phyloP scores from a whole-genome alignment of 2,329 filamentous ascomycete species.

The Talaromyces albobiverticillius region DNA sequence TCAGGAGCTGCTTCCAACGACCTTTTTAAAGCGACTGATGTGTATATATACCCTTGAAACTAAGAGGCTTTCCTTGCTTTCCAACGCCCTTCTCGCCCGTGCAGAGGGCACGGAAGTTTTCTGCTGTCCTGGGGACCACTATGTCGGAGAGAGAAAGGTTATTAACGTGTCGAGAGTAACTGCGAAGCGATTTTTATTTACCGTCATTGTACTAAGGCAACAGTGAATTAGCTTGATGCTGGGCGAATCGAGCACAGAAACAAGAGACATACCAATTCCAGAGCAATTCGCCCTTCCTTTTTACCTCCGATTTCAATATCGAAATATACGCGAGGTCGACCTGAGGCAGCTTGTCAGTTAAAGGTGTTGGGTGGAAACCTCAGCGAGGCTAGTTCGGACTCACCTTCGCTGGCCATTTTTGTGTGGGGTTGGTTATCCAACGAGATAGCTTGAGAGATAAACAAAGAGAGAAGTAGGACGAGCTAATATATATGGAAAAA shows the following conservation, averaged over 20 bases:
- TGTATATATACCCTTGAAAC: slow-evolving; percentile 68
- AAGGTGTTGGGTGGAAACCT: background rate
- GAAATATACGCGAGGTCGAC: slow-evolving; percentile 83
- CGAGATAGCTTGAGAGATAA: background rate
- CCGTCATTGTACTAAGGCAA: slow-evolving; percentile 47
- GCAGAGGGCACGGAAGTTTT: slow-evolving; percentile 93
- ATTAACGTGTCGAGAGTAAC: background rate
- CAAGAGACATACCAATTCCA: slow-evolving; percentile 68
- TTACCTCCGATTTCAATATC: slow-evolving; percentile 79
- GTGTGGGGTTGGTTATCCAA: background rate
- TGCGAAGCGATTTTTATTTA: slow-evolving; percentile 24
- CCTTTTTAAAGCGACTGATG: too few relatives aligned
- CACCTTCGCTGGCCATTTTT: slow-evolving; percentile 11
- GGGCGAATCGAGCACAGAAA: background rate
- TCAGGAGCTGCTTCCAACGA: background rate
- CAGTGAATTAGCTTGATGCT: background rate
- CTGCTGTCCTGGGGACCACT: slow-evolving; percentile 89
- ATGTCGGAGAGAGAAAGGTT: slow-evolving; percentile 8
- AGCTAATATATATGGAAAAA: background rate
- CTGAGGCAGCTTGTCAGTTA: slow-evolving; percentile 25
- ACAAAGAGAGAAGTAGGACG: background rate
- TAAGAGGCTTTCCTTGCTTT: slow-evolving; percentile 77
- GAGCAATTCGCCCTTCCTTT: slow-evolving; percentile 72
- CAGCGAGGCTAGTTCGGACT: background rate
- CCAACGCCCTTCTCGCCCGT: slow-evolving; percentile 90